Conservation (phyloP, 2,329 filamentous ascomycete genomes). For the Coleophoma cylindrospora region DNA sequence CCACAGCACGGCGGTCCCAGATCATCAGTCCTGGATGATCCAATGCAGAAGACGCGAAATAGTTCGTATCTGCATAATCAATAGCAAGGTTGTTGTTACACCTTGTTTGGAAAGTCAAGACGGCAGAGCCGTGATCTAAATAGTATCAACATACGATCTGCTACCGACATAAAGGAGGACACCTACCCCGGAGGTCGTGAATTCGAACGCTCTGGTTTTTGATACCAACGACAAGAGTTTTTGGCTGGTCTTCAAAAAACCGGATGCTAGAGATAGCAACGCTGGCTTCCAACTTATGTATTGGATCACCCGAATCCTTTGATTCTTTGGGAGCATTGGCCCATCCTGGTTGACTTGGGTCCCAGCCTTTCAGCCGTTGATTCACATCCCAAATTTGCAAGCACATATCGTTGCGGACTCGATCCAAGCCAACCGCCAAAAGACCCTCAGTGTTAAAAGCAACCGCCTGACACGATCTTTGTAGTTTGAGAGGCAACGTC, state of each 20-base stretch:
- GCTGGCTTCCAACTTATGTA: constrained; percentile 55
- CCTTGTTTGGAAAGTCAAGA: constrained; percentile 58
- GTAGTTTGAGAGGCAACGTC: constrained; percentile 67
- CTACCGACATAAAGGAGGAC: background rate
- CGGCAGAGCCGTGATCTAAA: constrained; percentile 43
- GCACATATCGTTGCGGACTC: constrained; percentile 76
- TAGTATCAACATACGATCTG: constrained; percentile 14
- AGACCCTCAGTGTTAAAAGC: constrained; percentile 70
- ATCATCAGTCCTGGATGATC: constrained; percentile 71
- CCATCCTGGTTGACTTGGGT: constrained; percentile 41
- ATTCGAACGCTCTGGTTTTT: constrained; percentile 70
- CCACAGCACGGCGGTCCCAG: constrained; percentile 69
- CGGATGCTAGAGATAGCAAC: constrained; percentile 78
- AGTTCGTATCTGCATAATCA: constrained; percentile 75
- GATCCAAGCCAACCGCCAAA: constrained; percentile 73
- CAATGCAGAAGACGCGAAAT: constrained; percentile 75
- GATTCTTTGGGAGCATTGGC: constrained; percentile 14
- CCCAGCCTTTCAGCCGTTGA: constrained; percentile 45
- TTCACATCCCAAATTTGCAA: constrained; percentile 80
- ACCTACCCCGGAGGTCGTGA: constrained; percentile 70
- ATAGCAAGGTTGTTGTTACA: constrained; percentile 71
- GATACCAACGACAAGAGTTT: constrained; percentile 70
- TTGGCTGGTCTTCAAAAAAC: constrained; percentile 74
- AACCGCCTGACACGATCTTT: constrained; percentile 75
- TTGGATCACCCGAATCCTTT: constrained; percentile 36